Percentiles rank a stretch among this genome's conserved stretches.
Conservation (phyloP, 176 grass and related monocot genomes). For the Bromus sterilis region DNA sequence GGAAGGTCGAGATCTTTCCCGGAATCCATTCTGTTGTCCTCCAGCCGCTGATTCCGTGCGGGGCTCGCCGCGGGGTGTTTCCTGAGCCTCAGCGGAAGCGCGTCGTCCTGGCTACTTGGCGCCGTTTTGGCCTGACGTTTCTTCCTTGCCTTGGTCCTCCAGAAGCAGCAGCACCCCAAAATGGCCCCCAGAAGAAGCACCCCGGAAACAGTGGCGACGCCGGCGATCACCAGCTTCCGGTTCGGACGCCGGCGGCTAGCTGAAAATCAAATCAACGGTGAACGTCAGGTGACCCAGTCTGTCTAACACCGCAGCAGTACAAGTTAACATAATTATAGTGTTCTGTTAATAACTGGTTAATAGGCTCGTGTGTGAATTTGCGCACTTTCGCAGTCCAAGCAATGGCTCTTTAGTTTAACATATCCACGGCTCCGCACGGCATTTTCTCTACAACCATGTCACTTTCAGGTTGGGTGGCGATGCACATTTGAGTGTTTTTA, state of each 20-base stretch:
- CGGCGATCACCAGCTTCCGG: conserved; percentile 6
- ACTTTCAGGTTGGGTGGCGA: neutral
- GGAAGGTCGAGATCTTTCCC: neutral
- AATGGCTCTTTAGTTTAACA: neutral
- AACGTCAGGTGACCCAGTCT: neutral
- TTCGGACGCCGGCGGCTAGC: neutral
- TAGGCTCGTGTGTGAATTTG: neutral
- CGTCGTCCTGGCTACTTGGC: neutral
- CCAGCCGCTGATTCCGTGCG: neutral
- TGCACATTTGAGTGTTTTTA: neutral
- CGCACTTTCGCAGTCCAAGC: neutral
- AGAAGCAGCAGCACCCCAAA: neutral
- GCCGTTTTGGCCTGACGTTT: neutral
- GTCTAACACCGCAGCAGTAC: neutral
- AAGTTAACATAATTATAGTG: too few relatives aligned
- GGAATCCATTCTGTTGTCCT: neutral
- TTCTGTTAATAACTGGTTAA: too few relatives aligned
- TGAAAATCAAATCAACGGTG: conserved; percentile 8
- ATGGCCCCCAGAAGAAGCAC: neutral
- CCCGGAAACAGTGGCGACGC: neutral
- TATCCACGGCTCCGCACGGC: neutral
- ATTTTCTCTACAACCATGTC: neutral
- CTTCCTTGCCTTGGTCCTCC: conserved; percentile 7
- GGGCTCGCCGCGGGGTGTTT: neutral
- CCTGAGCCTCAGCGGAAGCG: conserved; percentile 16